Evolutionary conservation across 345 rosid species (phyloP), one percentile per base, ranked within the genome.

Genomic region (Anastatica hierochuntica): DNA sequence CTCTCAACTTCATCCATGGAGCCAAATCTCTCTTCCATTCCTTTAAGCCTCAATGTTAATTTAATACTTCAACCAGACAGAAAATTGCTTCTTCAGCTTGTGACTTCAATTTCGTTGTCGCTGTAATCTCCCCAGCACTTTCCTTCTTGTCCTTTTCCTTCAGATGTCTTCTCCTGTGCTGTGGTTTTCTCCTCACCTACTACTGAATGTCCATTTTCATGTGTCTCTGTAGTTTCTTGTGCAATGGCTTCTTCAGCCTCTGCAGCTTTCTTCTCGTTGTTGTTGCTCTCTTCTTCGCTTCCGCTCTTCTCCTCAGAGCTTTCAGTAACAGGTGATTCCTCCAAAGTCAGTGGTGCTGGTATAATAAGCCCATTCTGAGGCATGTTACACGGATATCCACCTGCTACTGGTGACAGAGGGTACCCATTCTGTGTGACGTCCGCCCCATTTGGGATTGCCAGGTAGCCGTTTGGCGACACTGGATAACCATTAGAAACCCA

Each of bases 101-200:
- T 57, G 67, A 77, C 84, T 72, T 90, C 94, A 13, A 74, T 58
- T 74, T 87, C 96, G 17, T 53, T 60, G 49, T 87, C 98, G 30
- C 84, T 84, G 74, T 78, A 74, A 72, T 84, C 96, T 53, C 89
- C 96, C 95, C 95, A 87, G 52, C 81, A 69, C 69, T 84, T 84
- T 65, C 64, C 61, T 52, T 57, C 72, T 55, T 77, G 76, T 58
- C 49, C 78, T 56, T 77, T 43, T 53, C 63, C 71, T 4, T 29
- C 41, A 57, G 76, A 70, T 49, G 35, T 53, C n/a, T n/a, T n/a
- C n/a, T n/a, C n/a, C n/a, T n/a, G n/a, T n/a, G n/a, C n/a, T n/a
- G n/a, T n/a, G n/a, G n/a, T n/a, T n/a, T n/a, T n/a, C n/a, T n/a
- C n/a, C 46, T 66, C 85, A 11, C 45, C 56, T 54, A 45, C 63